Conservation (phyloP, 106 monocot genomes). For the Triglochin maritima region DNA sequence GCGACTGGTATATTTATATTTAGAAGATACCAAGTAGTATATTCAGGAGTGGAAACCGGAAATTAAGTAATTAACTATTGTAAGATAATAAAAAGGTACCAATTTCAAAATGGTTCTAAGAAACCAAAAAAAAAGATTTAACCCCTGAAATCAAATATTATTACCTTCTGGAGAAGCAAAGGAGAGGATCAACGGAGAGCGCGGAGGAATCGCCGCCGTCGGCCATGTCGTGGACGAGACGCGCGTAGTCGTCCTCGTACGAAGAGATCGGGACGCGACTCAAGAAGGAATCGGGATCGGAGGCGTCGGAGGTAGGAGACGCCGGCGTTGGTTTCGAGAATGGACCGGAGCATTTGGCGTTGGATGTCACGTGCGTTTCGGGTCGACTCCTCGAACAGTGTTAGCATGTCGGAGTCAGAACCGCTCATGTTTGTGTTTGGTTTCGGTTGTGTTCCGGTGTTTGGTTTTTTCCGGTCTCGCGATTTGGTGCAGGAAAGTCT, state of each 20-base stretch:
- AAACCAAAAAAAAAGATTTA: too few species aligned
- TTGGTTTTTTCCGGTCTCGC: too few species aligned
- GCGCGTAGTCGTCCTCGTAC: slow-evolving; percentile 4
- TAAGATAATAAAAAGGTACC: too few species aligned
- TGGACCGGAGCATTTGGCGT: background rate
- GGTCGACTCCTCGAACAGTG: background rate
- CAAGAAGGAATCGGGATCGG: background rate
- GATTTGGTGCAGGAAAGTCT: too few species aligned
- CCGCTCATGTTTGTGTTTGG: background rate
- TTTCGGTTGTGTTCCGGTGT: too few species aligned
- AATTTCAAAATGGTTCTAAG: too few species aligned
- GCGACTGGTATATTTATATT: too few species aligned
- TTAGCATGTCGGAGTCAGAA: background rate
- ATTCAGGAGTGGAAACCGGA: too few species aligned
- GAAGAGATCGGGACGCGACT: slow-evolving; percentile 3
- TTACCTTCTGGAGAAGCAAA: slow-evolving; percentile 3
- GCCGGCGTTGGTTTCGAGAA: slow-evolving; percentile 3
- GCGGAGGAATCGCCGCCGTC: background rate
- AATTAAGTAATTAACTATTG: too few species aligned
- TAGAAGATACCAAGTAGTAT: too few species aligned
- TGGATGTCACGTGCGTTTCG: background rate
- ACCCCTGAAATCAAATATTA: background rate
- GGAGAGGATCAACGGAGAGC: background rate
- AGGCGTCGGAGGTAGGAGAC: slow-evolving; percentile 1
- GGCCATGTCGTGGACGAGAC: background rate